Base-by-base conservation (phyloP, 306 rosid genomes). In the Pueraria montana region DNA sequence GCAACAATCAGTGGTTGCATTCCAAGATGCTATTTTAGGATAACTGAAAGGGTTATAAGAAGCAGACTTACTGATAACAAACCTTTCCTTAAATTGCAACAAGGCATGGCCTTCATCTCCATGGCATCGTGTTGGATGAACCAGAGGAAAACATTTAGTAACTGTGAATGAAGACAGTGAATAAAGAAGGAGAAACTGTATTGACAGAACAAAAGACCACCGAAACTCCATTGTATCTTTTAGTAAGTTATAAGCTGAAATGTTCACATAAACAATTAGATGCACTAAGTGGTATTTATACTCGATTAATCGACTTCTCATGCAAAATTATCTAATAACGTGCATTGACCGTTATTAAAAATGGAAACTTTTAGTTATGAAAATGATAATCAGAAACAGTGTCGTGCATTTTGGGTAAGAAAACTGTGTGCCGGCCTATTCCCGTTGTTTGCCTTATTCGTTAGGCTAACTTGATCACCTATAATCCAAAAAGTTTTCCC, bases 21-120 rank as follows among this genome's bases (percentile, higher is more conserved):
- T 81, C 86, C 88, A 82, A 13, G 84, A 77, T n/a, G 61, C 3
- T 3, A 12, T 50, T 56, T 85, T 85, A 4, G 81, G 88, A 77
- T 85, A 77, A 81, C 67, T 46, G 0, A 81, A 27, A 20, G 68
- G 81, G 24, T 43, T 0, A 0, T 0, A 1, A 55, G 86, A 85
- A 7, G 88, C 56, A 12, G 4, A 5, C 24, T 42, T 34, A 9
- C 3, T 12, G 13, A 64, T 81, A 12, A 8, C 18, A 72, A 86
- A 82, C 61, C 77, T 50, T 53, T 63, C 14, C 59, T 64, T 86
- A 12, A 82, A 82, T 45, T 72, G 65, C 78, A 82, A 9, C 80
- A 86, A 45, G 67, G 78, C 86, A 20, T 13, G 17, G 27, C 78
- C 77, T 64, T 86, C 86, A 72, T 64, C 12, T 12, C 21, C 61